A percentile compares a stretch with the other conserved stretches of the same genome.
phyloP scores from a whole-genome alignment of 805 yeast species.

The Cyberlindnera suaveolens region DNA sequence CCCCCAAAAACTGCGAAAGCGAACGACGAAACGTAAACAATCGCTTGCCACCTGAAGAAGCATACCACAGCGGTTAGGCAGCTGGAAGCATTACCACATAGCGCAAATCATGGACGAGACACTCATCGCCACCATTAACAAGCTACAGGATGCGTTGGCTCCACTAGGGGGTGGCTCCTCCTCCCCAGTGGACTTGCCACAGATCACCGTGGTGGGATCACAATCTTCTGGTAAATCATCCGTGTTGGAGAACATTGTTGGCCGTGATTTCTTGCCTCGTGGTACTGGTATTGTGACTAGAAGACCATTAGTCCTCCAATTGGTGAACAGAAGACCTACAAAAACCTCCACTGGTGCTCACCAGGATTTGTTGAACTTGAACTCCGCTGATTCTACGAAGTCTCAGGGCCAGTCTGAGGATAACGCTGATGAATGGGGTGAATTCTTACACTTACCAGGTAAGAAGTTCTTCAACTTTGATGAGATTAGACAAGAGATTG shows the following conservation, averaged over 20 bases:
- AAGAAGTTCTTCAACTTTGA: slow-evolving; percentile 82
- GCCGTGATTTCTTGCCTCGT: slow-evolving; percentile 85
- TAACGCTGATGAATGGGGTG: slow-evolving; percentile 92
- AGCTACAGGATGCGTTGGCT: slow-evolving; percentile 81
- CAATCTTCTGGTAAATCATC: slow-evolving; percentile 88
- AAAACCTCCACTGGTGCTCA: slow-evolving; percentile 17
- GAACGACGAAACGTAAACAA: not conserved
- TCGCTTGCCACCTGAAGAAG: too few relatives aligned
- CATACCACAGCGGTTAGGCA: too few relatives aligned
- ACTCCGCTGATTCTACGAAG: slow-evolving; percentile 31
- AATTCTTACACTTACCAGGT: slow-evolving; percentile 87
- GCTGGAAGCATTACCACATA: not conserved
- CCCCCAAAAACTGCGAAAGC: not conserved
- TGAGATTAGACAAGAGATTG: slow-evolving; percentile 86
- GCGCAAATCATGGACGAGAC: slow-evolving; percentile 57
- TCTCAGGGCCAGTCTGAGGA: slow-evolving; percentile 52
- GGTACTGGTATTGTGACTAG: slow-evolving; percentile 92
- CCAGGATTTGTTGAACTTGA: slow-evolving; percentile 30
- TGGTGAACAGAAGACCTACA: slow-evolving; percentile 61
- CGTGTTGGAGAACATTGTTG: slow-evolving; percentile 85
- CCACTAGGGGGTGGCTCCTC: slow-evolving; percentile 76
- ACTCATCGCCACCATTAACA: slow-evolving; percentile 70
- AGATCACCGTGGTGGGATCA: slow-evolving; percentile 92
- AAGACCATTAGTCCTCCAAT: slow-evolving; percentile 78
- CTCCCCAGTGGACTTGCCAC: slow-evolving; percentile 86